Evolutionary conservation across 371 early-diverging fungal genomes (phyloP).

Genomic region (Parasitella parasitica): DNA sequence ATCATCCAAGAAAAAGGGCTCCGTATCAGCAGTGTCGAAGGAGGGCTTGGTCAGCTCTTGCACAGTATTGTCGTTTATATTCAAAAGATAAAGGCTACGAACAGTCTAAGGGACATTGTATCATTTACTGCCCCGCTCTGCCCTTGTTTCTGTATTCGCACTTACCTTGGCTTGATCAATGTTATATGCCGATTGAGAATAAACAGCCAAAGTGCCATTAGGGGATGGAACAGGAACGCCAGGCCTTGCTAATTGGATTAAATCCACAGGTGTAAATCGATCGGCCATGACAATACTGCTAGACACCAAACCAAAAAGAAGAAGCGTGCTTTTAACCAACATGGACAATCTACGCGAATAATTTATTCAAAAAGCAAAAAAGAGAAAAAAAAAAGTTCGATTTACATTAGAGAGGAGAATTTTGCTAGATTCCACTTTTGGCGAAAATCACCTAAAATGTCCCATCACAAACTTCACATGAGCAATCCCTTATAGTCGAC

Average conservation of each 20-base stretch:
- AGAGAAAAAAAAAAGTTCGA: background rate
- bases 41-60: constrained; percentile 44
- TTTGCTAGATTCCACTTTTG: too few species aligned
- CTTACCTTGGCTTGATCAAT: constrained; percentile 45
- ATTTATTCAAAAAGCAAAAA: background rate
- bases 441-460: too few species aligned
- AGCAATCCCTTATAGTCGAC: too few species aligned
- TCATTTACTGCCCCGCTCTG: background rate
- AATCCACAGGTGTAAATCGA: constrained; percentile 44
- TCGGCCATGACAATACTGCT: constrained; percentile 1
- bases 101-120: constrained; percentile 25
- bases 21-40: constrained; percentile 40
- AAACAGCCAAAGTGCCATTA: constrained; percentile 49
- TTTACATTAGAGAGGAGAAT: background rate
- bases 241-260: constrained; percentile 56
- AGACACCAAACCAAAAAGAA: constrained; percentile 1
- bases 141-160: background rate
- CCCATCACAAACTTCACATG: too few species aligned
- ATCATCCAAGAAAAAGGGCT: constrained; percentile 58
- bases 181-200: constrained; percentile 51
- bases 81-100: constrained; percentile 46
- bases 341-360: background rate
- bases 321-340: constrained; percentile 13
- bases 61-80: constrained; percentile 25
- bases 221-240: constrained; percentile 47